phyloP scores from a whole-genome alignment of 2,329 filamentous ascomycete species.

The Exophiala sideris region DNA sequence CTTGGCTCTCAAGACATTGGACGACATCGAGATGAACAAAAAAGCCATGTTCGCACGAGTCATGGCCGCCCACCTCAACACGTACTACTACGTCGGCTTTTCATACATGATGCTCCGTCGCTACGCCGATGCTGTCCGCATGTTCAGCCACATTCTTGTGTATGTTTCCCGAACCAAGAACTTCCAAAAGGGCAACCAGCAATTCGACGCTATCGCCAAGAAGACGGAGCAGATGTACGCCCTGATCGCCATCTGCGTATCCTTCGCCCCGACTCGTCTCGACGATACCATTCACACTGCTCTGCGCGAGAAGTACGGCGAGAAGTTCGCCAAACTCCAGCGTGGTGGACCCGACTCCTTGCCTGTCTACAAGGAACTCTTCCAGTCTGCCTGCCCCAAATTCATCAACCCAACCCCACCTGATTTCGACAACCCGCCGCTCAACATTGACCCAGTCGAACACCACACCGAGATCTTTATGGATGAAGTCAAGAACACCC shows the following conservation, averaged over 20 bases:
- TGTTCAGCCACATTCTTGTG: slow-evolving; percentile 99
- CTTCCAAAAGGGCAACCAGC: slow-evolving; percentile 95
- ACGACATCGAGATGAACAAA: slow-evolving; percentile 99
- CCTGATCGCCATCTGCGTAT: slow-evolving; percentile 96
- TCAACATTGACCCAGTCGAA: slow-evolving; percentile 95
- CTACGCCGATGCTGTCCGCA: slow-evolving; percentile 98
- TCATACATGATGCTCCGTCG: slow-evolving; percentile 99
- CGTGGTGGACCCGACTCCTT: slow-evolving; percentile 92
- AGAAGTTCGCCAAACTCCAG: slow-evolving; percentile 95
- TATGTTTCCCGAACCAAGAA: slow-evolving; percentile 99
- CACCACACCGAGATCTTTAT: slow-evolving; percentile 98
- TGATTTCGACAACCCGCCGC: slow-evolving; percentile 93
- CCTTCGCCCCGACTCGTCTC: slow-evolving; percentile 92
- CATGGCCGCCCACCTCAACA: slow-evolving; percentile 99
- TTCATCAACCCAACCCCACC: slow-evolving; percentile 97
- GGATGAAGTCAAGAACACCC: slow-evolving; percentile 99
- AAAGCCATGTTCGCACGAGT: slow-evolving; percentile 99
- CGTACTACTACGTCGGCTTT: slow-evolving; percentile 99
- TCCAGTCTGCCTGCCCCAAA: slow-evolving; percentile 96
- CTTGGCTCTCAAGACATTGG: slow-evolving; percentile 95
- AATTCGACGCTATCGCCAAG: slow-evolving; percentile 97
- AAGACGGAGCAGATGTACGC: slow-evolving; percentile 99
- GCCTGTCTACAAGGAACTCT: slow-evolving; percentile 96
- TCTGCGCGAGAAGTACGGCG: slow-evolving; percentile 97
- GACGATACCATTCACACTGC: slow-evolving; percentile 99